phyloP scores from a whole-genome alignment of 179 eudicot genomes.

The Patellifolia procumbens region DNA sequence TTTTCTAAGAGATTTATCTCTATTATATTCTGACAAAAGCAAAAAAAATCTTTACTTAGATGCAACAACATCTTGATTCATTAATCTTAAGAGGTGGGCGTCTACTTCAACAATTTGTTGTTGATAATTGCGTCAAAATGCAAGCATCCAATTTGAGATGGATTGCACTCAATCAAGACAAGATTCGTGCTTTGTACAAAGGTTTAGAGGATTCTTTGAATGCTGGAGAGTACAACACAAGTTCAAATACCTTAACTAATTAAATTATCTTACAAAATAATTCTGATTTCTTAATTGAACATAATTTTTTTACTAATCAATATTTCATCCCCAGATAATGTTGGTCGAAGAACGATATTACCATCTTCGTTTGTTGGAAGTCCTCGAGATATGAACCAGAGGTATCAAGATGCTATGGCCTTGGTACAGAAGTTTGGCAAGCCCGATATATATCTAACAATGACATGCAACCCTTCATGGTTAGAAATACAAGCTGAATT shows the following conservation, averaged over 20 bases:
- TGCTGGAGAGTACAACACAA: background rate
- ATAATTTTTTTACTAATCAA: no score
- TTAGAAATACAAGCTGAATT: background rate
- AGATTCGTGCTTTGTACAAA: background rate
- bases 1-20: background rate
- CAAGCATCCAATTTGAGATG: background rate
- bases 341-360: background rate
- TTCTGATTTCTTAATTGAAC: background rate
- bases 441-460: background rate
- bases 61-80: background rate
- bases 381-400: background rate
- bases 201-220: background rate
- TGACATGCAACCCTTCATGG: constrained; percentile 12
- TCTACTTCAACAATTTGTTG: background rate
- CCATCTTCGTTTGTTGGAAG: background rate
- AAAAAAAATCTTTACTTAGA: background rate
- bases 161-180: background rate
- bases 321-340: background rate
- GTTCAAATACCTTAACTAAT: background rate
- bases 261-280: no score
- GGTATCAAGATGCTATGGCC: background rate
- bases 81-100: background rate
- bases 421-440: constrained; percentile 8
- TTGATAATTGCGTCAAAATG: background rate
- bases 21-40: background rate